Evolutionary conservation across 164 flowering plant species (phyloP).

Genomic region (Pachysandra terminalis): DNA sequence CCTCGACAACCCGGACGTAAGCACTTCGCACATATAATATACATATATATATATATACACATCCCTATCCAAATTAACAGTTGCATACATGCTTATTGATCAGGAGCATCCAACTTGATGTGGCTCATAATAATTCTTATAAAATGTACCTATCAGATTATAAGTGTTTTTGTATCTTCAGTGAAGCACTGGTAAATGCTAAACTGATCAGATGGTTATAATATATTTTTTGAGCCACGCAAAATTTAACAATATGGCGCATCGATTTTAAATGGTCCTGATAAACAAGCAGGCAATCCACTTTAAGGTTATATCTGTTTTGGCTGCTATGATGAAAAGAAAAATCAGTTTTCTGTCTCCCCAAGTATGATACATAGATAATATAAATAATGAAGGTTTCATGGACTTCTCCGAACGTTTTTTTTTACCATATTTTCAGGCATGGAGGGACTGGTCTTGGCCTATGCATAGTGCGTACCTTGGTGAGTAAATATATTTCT

Average conservation of each 20-base stretch:
- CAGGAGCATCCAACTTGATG: background rate
- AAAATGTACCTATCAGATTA: background rate
- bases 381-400: slow-evolving; percentile 1
- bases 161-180: too few relatives aligned
- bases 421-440: slow-evolving; percentile 51
- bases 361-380: background rate
- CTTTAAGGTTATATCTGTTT: background rate
- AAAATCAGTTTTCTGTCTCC: background rate
- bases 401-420: background rate
- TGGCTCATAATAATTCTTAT: background rate
- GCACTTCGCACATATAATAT: slow-evolving; percentile 19
- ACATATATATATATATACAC: too few relatives aligned
- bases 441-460: slow-evolving; percentile 99
- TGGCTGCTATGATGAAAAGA: background rate
- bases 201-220: too few relatives aligned
- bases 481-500: slow-evolving; percentile 52
- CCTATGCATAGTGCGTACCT: slow-evolving; percentile 88
- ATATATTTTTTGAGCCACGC: too few relatives aligned
- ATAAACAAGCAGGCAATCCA: background rate
- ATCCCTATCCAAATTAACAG: background rate
- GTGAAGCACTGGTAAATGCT: background rate
- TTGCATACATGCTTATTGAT: slow-evolving; percentile 3
- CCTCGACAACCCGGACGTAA: slow-evolving; percentile 92
- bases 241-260: background rate
- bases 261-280: slow-evolving; percentile 1